A percentile compares a stretch with the other conserved stretches of the same genome.
These are phyloP conservation scores for Larix sibirica DNA, from an alignment of 83 land plant species.

Conservation along the genomic window DNA sequence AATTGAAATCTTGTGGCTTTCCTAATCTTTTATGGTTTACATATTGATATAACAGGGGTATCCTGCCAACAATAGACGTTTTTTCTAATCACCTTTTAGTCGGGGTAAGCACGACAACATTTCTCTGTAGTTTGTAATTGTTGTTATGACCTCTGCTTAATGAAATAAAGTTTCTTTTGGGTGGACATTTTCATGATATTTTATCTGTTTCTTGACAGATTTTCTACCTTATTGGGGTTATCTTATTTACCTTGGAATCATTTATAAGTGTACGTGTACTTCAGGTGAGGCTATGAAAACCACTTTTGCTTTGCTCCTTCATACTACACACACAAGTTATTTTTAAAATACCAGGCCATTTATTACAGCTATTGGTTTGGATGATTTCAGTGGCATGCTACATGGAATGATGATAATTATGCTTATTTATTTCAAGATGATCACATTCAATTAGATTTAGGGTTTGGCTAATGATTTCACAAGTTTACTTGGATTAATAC, in stretches of 20 bases:
- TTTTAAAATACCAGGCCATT: not conserved
- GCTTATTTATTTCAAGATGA: no score
- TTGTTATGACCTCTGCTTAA: not conserved
- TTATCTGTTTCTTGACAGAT: conserved; percentile 39
- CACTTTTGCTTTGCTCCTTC: not conserved
- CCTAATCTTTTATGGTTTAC: no score
- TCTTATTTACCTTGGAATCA: conserved; percentile 66
- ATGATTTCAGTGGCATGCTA: no score
- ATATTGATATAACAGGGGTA: no score
- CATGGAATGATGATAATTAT: no score
- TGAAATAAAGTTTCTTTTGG: not conserved
- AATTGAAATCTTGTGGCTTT: no score
- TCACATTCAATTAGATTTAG: no score
- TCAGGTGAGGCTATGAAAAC: conserved; percentile 49
- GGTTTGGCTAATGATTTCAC: no score
- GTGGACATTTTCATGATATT: not conserved
- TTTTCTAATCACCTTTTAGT: conserved; percentile 45
- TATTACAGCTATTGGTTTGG: no score
- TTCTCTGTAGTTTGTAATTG: not conserved
- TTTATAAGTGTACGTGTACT: conserved; percentile 84
- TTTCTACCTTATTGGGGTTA: conserved; percentile 83
- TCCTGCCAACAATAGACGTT: conserved; percentile 12
- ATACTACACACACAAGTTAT: not conserved
- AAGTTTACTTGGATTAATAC: no score
- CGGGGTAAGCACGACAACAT: conserved; percentile 25